Evolutionary conservation across 345 rosid species (phyloP).

Genomic region (Boechera divaricarpa): DNA sequence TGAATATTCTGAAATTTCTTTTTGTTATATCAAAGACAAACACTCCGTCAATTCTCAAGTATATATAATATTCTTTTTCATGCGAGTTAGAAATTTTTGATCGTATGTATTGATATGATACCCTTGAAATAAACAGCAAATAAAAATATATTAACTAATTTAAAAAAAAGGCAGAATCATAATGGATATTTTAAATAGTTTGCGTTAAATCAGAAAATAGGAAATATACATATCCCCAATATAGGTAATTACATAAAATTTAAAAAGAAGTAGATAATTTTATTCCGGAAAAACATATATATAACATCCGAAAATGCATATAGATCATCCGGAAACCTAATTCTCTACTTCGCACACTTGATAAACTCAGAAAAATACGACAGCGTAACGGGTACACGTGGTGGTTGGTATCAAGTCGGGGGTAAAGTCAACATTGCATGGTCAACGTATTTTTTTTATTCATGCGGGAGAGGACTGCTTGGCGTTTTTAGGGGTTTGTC

Average conservation of each 20-base stretch:
- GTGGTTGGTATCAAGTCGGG: slow-evolving; percentile 37
- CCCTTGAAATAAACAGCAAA: background rate
- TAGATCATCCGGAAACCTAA: slow-evolving; percentile 6
- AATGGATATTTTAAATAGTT: slow-evolving; percentile 7
- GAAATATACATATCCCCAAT: slow-evolving; percentile 47
- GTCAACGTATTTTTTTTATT: slow-evolving; percentile 21
- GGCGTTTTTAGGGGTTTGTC: slow-evolving; percentile 29
- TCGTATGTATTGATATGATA: background rate
- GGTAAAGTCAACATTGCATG: slow-evolving; percentile 40
- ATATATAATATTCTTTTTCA: background rate
- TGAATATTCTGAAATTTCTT: background rate
- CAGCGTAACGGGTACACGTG: slow-evolving; percentile 40
- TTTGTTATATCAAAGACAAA: background rate
- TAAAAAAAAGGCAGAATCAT: background rate
- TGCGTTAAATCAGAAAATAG: slow-evolving; percentile 40
- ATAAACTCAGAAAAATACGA: slow-evolving; percentile 47
- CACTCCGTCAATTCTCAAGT: background rate
- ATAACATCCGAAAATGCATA: slow-evolving; percentile 41
- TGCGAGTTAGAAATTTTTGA: no score
- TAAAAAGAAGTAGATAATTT: slow-evolving; percentile 33
- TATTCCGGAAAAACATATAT: slow-evolving; percentile 32
- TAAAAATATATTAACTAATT: background rate
- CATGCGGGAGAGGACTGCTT: slow-evolving; percentile 43
- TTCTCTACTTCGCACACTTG: slow-evolving; percentile 44
- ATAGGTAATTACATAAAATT: slow-evolving; percentile 40